Conservation (phyloP, 2,329 filamentous ascomycete species). For the Sporothrix pallida region DNA sequence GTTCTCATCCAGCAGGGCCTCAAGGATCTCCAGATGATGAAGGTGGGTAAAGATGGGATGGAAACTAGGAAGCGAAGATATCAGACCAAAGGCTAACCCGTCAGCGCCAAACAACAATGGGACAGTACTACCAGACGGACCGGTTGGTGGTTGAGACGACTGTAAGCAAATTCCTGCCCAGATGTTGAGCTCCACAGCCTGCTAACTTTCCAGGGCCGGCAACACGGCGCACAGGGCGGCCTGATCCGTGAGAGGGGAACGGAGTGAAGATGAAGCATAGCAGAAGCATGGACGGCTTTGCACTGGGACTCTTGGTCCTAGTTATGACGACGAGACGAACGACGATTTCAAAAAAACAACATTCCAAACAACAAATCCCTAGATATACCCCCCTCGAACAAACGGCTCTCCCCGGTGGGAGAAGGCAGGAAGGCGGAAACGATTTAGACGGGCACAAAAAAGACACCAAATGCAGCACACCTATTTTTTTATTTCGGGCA, state of each 20-base stretch:
- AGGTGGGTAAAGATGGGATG: slow-evolving; percentile 61
- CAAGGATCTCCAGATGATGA: slow-evolving; percentile 85
- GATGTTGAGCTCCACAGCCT: no score
- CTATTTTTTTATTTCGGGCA: background rate
- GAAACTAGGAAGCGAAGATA: background rate
- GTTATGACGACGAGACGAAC: slow-evolving; percentile 11
- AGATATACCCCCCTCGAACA: slow-evolving; percentile 10
- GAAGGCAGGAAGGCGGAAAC: background rate
- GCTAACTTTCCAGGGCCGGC: slow-evolving; percentile 16
- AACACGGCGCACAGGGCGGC: slow-evolving; percentile 24
- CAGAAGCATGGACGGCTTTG: background rate
- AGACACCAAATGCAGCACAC: background rate
- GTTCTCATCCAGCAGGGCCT: slow-evolving; percentile 88
- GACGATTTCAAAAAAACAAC: slow-evolving; percentile 6
- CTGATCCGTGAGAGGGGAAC: slow-evolving; percentile 29
- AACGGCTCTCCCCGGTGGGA: background rate
- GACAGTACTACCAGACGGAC: slow-evolving; percentile 93
- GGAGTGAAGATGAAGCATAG: background rate
- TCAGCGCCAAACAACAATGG: slow-evolving; percentile 87
- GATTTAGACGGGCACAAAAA: background rate
- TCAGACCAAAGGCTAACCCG: background rate
- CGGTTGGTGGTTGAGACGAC: slow-evolving; percentile 79
- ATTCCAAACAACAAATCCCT: background rate
- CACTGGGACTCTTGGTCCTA: background rate
- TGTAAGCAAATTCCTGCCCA: background rate